Base-by-base conservation (phyloP, 306 rosid genomes). In the Dryas alaskensis region DNA sequence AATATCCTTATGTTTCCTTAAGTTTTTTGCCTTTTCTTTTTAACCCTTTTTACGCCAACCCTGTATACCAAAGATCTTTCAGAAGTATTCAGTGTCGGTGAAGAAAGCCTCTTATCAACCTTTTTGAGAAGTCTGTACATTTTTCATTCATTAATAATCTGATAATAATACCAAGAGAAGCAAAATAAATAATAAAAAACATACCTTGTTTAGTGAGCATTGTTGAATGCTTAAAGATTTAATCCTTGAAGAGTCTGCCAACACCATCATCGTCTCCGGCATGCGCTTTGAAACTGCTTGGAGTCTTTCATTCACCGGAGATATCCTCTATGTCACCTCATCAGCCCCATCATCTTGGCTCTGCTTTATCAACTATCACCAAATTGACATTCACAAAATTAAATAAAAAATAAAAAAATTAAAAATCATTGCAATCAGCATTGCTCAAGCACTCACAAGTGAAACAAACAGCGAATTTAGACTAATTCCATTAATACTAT, bases 251-350 rank as follows among this genome's bases (percentile, higher is more conserved):
- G 98, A 83, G 58, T 88, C 92, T 4, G 97, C 97, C 88, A 94
- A 72, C 19, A 85, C 85, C 80, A 85, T 81, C 69, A 94, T 71
- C 57, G 79, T 78, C 78, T 89, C 84, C 14, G 97, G 98, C 85
- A 64, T 67, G 16, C 77, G 69, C 82, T 91, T 91, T 1, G 96
- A 94, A 73, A 85, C 90, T n/a, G 90, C 84, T 73, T 83, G 94
- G 60, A 94, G 98, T 74, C 92, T 86, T 74, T 91, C 96, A 45
- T 91, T 86, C 44, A 94, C 90, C 1, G 98, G 98, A 75, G 97
- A 91, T 78, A 88, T 91, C 90, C 87, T 94, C 98, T 96, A 91
- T 0, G 94, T 94, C 50, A 94, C 87, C 81, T 89, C 97, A 16
- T 91, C 89, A 62, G 67, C 84, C 59, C 86, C 94, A 63, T 94